Evolutionary conservation across 2,329 filamentous ascomycete genomes (phyloP), one percentile per base, ranked within the genome.

Genomic region (Penicillium glabrum): DNA sequence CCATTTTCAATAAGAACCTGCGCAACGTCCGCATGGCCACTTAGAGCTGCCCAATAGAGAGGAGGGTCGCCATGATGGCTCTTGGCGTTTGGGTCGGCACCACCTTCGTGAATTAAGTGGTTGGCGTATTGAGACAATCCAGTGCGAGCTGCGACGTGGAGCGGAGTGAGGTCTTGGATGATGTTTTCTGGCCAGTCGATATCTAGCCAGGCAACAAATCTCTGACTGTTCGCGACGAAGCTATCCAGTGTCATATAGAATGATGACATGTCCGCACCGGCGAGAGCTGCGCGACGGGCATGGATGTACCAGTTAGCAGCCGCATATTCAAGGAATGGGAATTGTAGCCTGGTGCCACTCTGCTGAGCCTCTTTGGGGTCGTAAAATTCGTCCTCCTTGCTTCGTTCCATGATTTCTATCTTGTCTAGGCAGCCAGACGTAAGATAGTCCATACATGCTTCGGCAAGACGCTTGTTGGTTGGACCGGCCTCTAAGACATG

Each of bases 261-360:
- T 16, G 29, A 29, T 9, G 37, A 46, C 11, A 58, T 41, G 23
- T 59, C 49, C 24, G 16, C 19, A 3, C 46, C 53, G 13, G 52
- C 35, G 10, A 52, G 37, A 3, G 26, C 39, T 39, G 54, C 49
- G 16, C 51, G 59, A 3, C 47, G 50, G 27, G 44, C 19, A 53
- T 64, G 62, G 11, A 37, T 50, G 37, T 49, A 51, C 62, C 55
- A 64, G 23, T 64, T 58, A 6, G 19, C 14, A 4, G 59, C 51
- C 37, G 61, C 61, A 23, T 64, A 65, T 39, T 61, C 56, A 2
- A 65, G 19, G 19, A 65, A 62, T 19, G 61, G 61, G 23, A 53
- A 60, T n/a, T 58, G 33, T 6, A 64, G 45, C 19, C 51, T 52
- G 3, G 26, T n/a, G n/a, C 51, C 46, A 27, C 37, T 16, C 21